Evolutionary conservation across 352 stramenopile genomes (phyloP), one percentile per base, ranked within the genome.

Genomic region (Thalassiosira allenii): DNA sequence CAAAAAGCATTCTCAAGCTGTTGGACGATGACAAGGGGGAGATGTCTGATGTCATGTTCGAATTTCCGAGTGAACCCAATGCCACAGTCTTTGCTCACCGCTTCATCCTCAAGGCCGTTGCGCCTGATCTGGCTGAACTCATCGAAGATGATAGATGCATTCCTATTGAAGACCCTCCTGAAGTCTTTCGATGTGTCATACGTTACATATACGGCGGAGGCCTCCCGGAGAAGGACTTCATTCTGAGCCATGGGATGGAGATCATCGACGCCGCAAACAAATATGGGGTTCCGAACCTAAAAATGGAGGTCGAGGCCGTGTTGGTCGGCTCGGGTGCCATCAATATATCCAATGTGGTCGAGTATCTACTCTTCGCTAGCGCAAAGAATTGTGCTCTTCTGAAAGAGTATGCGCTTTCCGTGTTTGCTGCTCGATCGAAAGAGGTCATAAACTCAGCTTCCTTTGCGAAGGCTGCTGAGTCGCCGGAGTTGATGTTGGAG

Each of bases 231-330:
- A 17, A 17, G 8, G 37, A 47, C 17, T 47, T 47, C 17, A 9
- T 47, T 9, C 30, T 65, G 5, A 30, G 37, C 20, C 23, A 49
- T 25, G 43, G 54, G 0, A 37, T 40, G 23, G 41, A 76, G 8
- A 68, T 76, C n/a, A 66, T 76, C 40, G 67, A 67, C 9, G 52
- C 43, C 57, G 54, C 37, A 2, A 23, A 76, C 58, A 22, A 23
- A 59, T 67, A 52, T 56, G 54, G 40, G 5, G 14, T 76, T 14
- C 32, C 66, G 64, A 53, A 56, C 20, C 33, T 76, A 14, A 76
- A 76, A 67, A 9, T 76, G 8, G 56, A 37, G 6, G 54, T 67
- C 0, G 67, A 76, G 56, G 33, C 37, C 11, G 29, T 17, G 23
- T 34, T 67, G 22, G 67, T 76, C 3, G 54, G 43, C 25, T 67